phyloP scores from a whole-genome alignment of 2,329 filamentous ascomycete species.

The Claviceps maximensis region DNA sequence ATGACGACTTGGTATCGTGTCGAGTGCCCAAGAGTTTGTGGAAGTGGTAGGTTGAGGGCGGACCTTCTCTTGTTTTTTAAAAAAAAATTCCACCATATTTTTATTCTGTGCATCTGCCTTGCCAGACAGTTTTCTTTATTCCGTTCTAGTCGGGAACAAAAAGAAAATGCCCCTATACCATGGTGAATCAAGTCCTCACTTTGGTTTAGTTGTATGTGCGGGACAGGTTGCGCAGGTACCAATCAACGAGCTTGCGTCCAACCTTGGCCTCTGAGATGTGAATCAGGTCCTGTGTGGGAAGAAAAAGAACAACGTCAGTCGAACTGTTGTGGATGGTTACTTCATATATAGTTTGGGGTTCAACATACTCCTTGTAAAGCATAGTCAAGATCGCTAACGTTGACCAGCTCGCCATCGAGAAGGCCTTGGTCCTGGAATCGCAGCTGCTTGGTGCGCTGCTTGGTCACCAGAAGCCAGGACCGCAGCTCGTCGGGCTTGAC shows the following conservation, averaged over 20 bases:
- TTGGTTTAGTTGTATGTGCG: constrained; percentile 61
- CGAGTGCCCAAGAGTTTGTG: not conserved
- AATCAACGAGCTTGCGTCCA: constrained; percentile 91
- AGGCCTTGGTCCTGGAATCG: constrained; percentile 82
- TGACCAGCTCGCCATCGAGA: constrained; percentile 83
- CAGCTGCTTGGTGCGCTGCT: constrained; percentile 94
- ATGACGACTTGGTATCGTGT: not conserved
- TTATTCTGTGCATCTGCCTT: too few species aligned
- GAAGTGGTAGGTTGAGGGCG: not conserved
- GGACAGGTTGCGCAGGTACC: constrained; percentile 95
- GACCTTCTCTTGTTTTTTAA: not conserved
- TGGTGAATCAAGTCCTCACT: not conserved
- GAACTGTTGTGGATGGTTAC: not conserved
- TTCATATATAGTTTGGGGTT: too few species aligned
- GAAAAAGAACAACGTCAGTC: constrained; percentile 10
- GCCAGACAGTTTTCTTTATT: not conserved
- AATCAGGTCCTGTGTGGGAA: constrained; percentile 61
- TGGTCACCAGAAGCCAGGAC: constrained; percentile 90
- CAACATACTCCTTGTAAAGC: constrained; percentile 77
- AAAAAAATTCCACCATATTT: too few species aligned
- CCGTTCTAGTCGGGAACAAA: not conserved
- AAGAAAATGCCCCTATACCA: not conserved
- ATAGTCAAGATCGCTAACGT: constrained; percentile 92
- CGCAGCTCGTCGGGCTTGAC: constrained; percentile 93
- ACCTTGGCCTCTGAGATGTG: constrained; percentile 99